Evolutionary conservation across 2,329 filamentous ascomycete species (phyloP).

Genomic region (Harringtonia aguacate): DNA sequence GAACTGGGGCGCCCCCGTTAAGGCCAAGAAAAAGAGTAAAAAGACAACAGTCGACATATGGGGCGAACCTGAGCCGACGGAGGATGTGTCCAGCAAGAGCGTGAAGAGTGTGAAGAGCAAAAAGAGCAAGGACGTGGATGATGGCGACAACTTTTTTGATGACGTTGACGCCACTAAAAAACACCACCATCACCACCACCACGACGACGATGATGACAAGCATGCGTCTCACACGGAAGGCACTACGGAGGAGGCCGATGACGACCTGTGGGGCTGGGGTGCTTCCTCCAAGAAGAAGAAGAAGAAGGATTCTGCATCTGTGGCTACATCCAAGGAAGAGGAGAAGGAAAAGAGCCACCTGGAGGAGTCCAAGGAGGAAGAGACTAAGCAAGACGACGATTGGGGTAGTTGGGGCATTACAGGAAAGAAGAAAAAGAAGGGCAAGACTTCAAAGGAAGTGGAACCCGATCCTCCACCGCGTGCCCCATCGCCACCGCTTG

Average conservation of each 20-base stretch:
- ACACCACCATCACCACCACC: slow-evolving; percentile 18
- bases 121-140: slow-evolving; percentile 10
- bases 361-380: slow-evolving; percentile 31
- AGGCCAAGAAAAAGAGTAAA: slow-evolving; percentile 9
- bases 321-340: slow-evolving; percentile 29
- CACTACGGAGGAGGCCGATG: slow-evolving; percentile 11
- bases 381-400: slow-evolving; percentile 24
- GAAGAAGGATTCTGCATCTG: no score
- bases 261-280: slow-evolving; percentile 24
- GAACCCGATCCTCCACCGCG: slow-evolving; percentile 33
- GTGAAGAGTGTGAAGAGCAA: not conserved
- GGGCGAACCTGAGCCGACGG: slow-evolving; percentile 8
- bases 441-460: slow-evolving; percentile 22
- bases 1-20: slow-evolving; percentile 4
- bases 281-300: slow-evolving; percentile 19
- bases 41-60: slow-evolving; percentile 2
- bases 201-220: slow-evolving; percentile 8
- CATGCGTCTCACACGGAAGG: no score
- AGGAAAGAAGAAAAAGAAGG: slow-evolving; percentile 20
- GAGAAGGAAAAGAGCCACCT: slow-evolving; percentile 27
- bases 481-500: slow-evolving; percentile 34
- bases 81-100: no score
- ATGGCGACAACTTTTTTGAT: slow-evolving; percentile 18
- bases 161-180: slow-evolving; percentile 16
- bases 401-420: slow-evolving; percentile 17